Conservation (phyloP, 176 grass and related monocot genomes). For the Hordeum vulgare region DNA sequence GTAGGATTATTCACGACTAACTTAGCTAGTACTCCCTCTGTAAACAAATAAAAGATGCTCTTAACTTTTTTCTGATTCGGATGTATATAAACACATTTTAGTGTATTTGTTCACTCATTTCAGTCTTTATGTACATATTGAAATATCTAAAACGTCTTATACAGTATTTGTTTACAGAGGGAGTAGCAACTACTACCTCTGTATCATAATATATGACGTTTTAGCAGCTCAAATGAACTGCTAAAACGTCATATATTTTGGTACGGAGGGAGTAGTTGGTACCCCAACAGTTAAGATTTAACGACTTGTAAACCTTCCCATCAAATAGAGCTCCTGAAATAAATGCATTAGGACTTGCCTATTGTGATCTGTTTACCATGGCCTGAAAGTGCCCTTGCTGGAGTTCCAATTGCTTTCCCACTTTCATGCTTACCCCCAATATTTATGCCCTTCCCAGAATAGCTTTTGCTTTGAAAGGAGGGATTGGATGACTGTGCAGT, state of each 20-base stretch:
- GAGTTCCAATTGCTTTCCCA: not conserved
- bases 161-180: too few relatives aligned
- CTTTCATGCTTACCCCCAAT: not conserved
- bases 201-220: too few relatives aligned
- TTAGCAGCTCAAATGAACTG: too few relatives aligned
- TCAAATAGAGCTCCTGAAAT: not conserved
- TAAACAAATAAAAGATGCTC: too few relatives aligned
- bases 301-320: not conserved
- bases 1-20: not conserved
- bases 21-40: too few relatives aligned
- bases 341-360: not conserved
- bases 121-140: too few relatives aligned
- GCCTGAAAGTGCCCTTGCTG: not conserved
- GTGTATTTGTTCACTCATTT: too few relatives aligned
- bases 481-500: slow-evolving; percentile 87
- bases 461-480: slow-evolving; percentile 73
- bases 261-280: not conserved
- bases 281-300: not conserved
- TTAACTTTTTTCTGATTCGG: too few relatives aligned
- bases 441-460: slow-evolving; percentile 48
- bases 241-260: too few relatives aligned
- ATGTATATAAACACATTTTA: too few relatives aligned
- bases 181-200: too few relatives aligned
- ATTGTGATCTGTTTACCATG: not conserved
- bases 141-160: too few relatives aligned